A percentile compares a stretch with the other conserved stretches of the same genome.
phyloP scores from a whole-genome alignment of 306 rosid species.

The Dryas octopetala region DNA sequence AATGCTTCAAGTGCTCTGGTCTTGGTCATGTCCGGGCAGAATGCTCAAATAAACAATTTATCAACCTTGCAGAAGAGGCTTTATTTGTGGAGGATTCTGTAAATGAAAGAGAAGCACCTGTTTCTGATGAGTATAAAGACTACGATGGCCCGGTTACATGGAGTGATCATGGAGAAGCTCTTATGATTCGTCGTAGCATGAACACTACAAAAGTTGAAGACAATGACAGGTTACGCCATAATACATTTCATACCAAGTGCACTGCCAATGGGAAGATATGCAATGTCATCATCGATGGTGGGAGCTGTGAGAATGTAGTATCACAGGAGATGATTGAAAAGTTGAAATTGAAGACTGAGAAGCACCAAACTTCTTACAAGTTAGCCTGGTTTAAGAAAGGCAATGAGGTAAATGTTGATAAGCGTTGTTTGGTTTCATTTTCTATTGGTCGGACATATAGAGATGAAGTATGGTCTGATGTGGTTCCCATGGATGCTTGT shows the following conservation, averaged over 20 bases:
- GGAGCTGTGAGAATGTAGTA: too few relatives aligned
- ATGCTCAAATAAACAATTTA: not conserved
- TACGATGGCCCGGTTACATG: not conserved
- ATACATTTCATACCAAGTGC: not conserved
- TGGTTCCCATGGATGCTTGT: too few relatives aligned
- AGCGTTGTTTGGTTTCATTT: too few relatives aligned
- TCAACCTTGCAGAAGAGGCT: not conserved
- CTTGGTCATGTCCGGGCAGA: not conserved
- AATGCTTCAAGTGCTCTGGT: not conserved
- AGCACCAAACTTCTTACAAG: too few relatives aligned
- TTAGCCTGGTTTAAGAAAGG: too few relatives aligned
- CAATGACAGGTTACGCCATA: not conserved
- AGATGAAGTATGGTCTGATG: too few relatives aligned
- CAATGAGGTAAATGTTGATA: too few relatives aligned
- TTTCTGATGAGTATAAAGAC: not conserved
- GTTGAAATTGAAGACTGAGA: too few relatives aligned
- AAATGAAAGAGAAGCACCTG: not conserved
- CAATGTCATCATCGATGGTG: too few relatives aligned
- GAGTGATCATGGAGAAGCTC: not conserved
- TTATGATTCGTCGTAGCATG: not conserved
- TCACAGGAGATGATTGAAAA: too few relatives aligned
- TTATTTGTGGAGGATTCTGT: not conserved
- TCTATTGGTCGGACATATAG: too few relatives aligned
- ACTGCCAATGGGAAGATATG: not conserved
- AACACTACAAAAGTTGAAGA: not conserved